phyloP scores from a whole-genome alignment of 1,139 yeast genomes.

The Candida frijolesensis region DNA sequence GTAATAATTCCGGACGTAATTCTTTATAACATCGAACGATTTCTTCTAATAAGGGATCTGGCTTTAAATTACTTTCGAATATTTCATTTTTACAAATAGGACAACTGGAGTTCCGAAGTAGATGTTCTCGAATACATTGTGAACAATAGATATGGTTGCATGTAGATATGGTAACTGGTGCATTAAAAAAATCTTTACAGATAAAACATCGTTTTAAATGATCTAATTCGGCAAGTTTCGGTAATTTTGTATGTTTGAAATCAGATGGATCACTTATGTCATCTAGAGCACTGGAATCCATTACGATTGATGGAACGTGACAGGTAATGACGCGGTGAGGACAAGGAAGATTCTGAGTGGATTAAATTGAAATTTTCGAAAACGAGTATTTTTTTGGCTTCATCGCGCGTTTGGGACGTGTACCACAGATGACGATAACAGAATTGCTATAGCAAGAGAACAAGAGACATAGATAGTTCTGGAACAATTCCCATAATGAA shows the following conservation, averaged over 20 bases:
- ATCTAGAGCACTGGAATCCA: conserved; percentile 7
- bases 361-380: neutral
- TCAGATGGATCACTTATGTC: conserved; percentile 66
- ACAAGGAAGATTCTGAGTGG: neutral
- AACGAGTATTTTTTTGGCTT: neutral
- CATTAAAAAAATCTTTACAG: conserved; percentile 82
- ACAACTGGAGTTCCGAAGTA: conserved; percentile 62
- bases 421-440: neutral
- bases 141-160: conserved; percentile 95
- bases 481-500: neutral
- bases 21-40: conserved; percentile 57
- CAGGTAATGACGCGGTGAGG: neutral
- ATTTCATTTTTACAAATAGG: conserved; percentile 79
- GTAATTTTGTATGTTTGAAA: conserved; percentile 57
- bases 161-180: conserved; percentile 78
- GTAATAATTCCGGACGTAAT: conserved; percentile 43
- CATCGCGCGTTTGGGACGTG: neutral
- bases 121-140: conserved; percentile 75
- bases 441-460: too few species aligned
- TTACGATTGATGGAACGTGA: neutral
- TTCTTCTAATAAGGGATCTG: conserved; percentile 75
- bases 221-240: conserved; percentile 64
- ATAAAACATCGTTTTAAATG: conserved; percentile 79
- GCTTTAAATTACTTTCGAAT: conserved; percentile 68
- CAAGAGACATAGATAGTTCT: too few species aligned